Base-by-base conservation (phyloP, 1,284 basidiomycete genomes). In the Trametes sp. region DNA sequence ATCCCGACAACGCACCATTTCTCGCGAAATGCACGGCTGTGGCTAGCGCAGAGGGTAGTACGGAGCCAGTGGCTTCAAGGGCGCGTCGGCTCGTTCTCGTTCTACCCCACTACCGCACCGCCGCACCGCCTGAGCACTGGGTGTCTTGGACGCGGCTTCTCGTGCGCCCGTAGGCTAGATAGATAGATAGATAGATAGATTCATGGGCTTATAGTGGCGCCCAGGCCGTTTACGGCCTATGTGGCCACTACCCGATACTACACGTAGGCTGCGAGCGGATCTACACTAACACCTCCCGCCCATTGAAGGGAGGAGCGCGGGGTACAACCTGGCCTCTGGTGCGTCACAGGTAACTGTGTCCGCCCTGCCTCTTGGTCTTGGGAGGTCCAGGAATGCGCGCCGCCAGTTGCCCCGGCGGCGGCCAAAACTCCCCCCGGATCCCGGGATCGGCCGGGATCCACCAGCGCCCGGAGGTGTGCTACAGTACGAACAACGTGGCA, bases 1-100 rank as follows among this genome's bases (percentile, higher is more conserved):
- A 60, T 50, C 59, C 59, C 59, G 52, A 48, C 59, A 60, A 42
- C 36, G 24, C 48, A 49, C 33, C 58, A 59, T 54, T 54, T 16
- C 51, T 2, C 19, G 52, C 21, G 35, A 35, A 59, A 59, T 59
- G 58, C 58, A 59, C 41, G 19, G 54, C n/a, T 7, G 38, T 26
- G 14, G 24, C 51, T 48, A 44, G 42, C 45, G 31, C 28, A n/a
- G 33, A 29, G 56, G 38, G 48, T 35, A 35, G 48, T 35, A 57
- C 16, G 55, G 33, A 46, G n/a, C n/a, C n/a, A 42, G 16, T 10
- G 35, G 35, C 3, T 36, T 14, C 35, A 14, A 11, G 35, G 19
- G 38, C 26, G 10, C 33, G 29, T 16, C 21, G 42, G 42, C 21
- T 21, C 8, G 42, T 6, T 38, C 36, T 41, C n/a, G n/a, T n/a